Evolutionary conservation across 2,329 filamentous ascomycete species (phyloP), one percentile per base, ranked within the genome.

Genomic region (Fusarium floridanum): DNA sequence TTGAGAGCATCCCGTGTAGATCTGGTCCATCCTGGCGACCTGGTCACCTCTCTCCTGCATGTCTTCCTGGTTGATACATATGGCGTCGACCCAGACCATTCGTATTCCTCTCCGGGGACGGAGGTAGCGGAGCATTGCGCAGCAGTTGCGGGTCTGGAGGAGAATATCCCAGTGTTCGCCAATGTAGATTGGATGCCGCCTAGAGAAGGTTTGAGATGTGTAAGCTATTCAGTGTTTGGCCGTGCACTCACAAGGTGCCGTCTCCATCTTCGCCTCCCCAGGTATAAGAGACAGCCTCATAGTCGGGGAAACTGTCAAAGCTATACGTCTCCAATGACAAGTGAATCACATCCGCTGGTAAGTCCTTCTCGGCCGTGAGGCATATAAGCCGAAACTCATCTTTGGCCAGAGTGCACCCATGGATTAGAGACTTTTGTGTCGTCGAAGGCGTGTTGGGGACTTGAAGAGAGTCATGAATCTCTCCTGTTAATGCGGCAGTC

Each of bases 401-500:
- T 45, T 2, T 22, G 2, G 12, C 20, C 41, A 45, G 6, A 12
- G 41, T 16, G 41, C 6, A 7, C 4, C 12, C 6, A 16, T 16
- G 3, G 6, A 45, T 22, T 6, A 45, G 20, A 45, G 41, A 45
- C 6, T 16, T 5, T 16, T 45, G 20, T 7, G 12, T 22, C 20
- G 1, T 22, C 1, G 41, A 16, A 9, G 6, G 11, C 20, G 4
- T 5, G 1, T 9, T 8, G 6, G 41, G 4, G 0, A 45, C 5
- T 45, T 16, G 41, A 22, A 45, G 20, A 22, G 3, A 22, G 6
- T 45, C 20, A 3, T 3, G 41, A 16, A 45, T 16, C 6, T 45
- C 12, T 45, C 22, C 6, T 16, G 6, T 0, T 8, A 16, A 6
- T 0, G 4, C 6, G 6, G 20, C 4, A 24, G 12, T 45, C 20